These are phyloP conservation scores for Neonectria magnoliae DNA, from an alignment of 2,329 filamentous ascomycete genomes.

Conservation along the genomic window DNA sequence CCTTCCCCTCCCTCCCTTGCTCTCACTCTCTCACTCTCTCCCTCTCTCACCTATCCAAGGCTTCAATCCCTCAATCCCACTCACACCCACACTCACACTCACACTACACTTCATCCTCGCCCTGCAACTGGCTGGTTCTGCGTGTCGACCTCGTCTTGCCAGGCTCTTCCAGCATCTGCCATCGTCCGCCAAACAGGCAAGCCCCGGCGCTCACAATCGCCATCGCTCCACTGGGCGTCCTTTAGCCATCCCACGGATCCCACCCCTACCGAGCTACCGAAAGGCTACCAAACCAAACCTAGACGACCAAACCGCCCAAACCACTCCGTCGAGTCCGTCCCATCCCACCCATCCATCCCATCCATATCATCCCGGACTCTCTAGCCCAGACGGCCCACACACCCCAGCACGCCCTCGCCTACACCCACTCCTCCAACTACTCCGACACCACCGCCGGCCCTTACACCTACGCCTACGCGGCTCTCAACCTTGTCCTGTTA, in stretches of 20 bases:
- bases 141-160: conserved; percentile 4
- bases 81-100: conserved; percentile 8
- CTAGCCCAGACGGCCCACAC: conserved; percentile 36
- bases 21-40: too few relatives aligned
- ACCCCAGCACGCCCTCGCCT: conserved; percentile 18
- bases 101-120: too few relatives aligned
- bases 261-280: conserved; percentile 26
- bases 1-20: background rate
- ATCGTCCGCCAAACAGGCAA: conserved; percentile 9
- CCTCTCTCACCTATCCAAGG: too few relatives aligned
- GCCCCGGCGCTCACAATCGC: conserved; percentile 22
- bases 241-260: conserved; percentile 17
- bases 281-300: conserved; percentile 1
- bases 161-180: conserved; percentile 13
- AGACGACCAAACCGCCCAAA: conserved; percentile 7
- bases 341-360: conserved; percentile 28
- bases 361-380: conserved; percentile 37
- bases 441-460: conserved; percentile 23
- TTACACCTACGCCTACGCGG: conserved; percentile 39
- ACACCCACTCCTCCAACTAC: conserved; percentile 32
- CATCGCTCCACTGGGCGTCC: conserved; percentile 24
- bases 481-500: conserved; percentile 44
- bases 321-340: conserved; percentile 31
- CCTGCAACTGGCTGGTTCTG: conserved; percentile 27
- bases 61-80: conserved; percentile 20